Base-by-base conservation (phyloP, 257 asterid genomes). In the Gynochthodes officinalis region DNA sequence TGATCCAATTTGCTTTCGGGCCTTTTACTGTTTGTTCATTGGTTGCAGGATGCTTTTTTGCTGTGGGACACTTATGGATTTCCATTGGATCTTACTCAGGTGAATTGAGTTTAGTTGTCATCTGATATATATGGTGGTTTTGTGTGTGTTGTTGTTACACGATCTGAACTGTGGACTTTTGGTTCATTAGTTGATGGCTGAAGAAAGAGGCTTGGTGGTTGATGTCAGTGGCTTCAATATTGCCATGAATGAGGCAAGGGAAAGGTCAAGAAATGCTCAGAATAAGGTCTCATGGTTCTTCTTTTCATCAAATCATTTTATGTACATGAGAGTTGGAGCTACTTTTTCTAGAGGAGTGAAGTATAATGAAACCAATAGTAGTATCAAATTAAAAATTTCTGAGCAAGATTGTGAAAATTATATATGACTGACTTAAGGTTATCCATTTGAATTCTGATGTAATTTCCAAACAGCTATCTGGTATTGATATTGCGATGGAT, bases 1-100 rank as follows among this genome's bases (percentile, higher is more conserved):
- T 21, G n/a, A 27, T 33, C 21, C 11, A 42, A 37, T 49, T 58
- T 39, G 53, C 4, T 8, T 49, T 30, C 74, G 30, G 37, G 64
- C 64, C 39, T 78, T 85, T 77, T 61, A 66, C 75, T 46, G 57
- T 42, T 70, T 40, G 55, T 16, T 67, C 71, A 60, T 70, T 72
- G 79, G 72, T 65, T 84, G 82, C 97, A 95, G 99, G 98, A 95
- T 75, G 98, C 98, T 40, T 95, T 95, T 80, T 86, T 87, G 69
- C 79, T 95, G 82, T 95, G 99, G 99, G 99, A 95, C 82, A 95
- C 98, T 48, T 95, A 80, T 72, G 98, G 99, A 27, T 95, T 95
- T 78, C 99, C 99, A 16, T 79, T 95, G 89, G 99, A 95, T 85
- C 88, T 95, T 76, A 95, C 99, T 77, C 98, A 95, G 97, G 98